These are phyloP conservation scores for Trichothecium roseum DNA, from an alignment of 2,329 filamentous ascomycete genomes.

Conservation along the genomic window DNA sequence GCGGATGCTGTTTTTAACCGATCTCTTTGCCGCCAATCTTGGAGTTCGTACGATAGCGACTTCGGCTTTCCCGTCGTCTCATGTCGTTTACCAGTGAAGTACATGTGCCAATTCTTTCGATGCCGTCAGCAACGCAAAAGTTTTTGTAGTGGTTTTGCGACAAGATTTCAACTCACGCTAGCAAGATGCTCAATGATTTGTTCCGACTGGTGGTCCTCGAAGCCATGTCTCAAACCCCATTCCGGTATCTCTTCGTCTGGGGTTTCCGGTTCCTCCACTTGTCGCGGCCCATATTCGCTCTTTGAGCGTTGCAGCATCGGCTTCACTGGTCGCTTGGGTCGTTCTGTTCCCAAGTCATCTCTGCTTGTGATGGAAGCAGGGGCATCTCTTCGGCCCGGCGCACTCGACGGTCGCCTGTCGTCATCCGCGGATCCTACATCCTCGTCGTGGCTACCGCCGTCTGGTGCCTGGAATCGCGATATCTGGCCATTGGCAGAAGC, in stretches of 20 bases:
- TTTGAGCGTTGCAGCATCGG: conserved; percentile 45
- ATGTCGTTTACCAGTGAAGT: conserved; percentile 96
- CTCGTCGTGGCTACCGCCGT: conserved; percentile 17
- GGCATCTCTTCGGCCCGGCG: conserved; percentile 31
- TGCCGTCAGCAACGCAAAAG: background rate
- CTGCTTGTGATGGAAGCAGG: conserved; percentile 11
- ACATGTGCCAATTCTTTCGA: conserved; percentile 93
- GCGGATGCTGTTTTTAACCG: conserved; percentile 94
- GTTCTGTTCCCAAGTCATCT: conserved; percentile 24
- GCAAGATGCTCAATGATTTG: conserved; percentile 80
- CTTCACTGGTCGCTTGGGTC: conserved; percentile 29
- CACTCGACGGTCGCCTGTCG: conserved; percentile 33
- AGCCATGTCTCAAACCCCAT: conserved; percentile 68
- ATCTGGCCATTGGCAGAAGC: conserved; percentile 16
- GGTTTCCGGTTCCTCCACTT: conserved; percentile 28
- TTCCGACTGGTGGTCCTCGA: conserved; percentile 82
- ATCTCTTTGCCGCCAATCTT: conserved; percentile 97
- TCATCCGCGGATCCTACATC: conserved; percentile 16
- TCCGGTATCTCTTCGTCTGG: conserved; percentile 36
- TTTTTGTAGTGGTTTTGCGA: background rate
- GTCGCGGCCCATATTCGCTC: conserved; percentile 40
- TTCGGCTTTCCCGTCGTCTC: conserved; percentile 87
- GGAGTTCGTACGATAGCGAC: conserved; percentile 52
- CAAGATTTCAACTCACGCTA: conserved; percentile 46
- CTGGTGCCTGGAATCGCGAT: conserved; percentile 14